Base-by-base conservation (phyloP, 1,284 basidiomycete genomes). In the Ceratobasidium sp. region DNA sequence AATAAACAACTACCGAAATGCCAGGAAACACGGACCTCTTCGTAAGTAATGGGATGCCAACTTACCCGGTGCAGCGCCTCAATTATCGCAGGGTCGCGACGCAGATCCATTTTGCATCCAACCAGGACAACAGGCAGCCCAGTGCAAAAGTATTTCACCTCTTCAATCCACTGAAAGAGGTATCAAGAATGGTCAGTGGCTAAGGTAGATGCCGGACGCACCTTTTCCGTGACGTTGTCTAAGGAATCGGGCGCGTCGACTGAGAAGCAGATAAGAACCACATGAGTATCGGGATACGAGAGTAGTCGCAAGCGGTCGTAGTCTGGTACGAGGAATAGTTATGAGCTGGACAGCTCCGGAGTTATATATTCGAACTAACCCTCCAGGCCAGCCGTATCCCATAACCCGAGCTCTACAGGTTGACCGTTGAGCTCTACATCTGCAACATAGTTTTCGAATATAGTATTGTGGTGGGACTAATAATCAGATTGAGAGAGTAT, bases 201-300 rank as follows among this genome's bases (percentile, higher is more conserved):
- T 2, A 33, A 2, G 33, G 33, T 4, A 48, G 46, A 48, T 17
- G 3, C 46, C 7, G 10, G 23, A 86, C 91, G 61, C 50, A 94
- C 94, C 93, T 97, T 97, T 87, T 97, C 95, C 87, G 96, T 94
- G 48, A 97, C 95, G 88, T 97, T 97, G 86, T 96, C 96, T 80
- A 97, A 87, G 70, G 94, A 96, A 84, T 96, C 94, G 50, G 96
- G 96, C 77, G 92, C 94, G 87, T 97, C 96, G 81, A 97, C 91
- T 57, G 95, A 94, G 84, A 96, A 97, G 85, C 95, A 97, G 85
- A 97, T 96, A 78, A 97, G 90, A 85, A 97, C 95, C 84, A 97
- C 95, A 84, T 97, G 93, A 28, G 94, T 94, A 87, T 97, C 95
- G 54, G 95, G 95, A 86, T 96, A 97, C 79, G 91, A 93, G 81